Percentiles rank a stretch among this genome's conserved stretches.
Conservation (phyloP, 179 eudicot genomes). For the Carnegiea gigantea region DNA sequence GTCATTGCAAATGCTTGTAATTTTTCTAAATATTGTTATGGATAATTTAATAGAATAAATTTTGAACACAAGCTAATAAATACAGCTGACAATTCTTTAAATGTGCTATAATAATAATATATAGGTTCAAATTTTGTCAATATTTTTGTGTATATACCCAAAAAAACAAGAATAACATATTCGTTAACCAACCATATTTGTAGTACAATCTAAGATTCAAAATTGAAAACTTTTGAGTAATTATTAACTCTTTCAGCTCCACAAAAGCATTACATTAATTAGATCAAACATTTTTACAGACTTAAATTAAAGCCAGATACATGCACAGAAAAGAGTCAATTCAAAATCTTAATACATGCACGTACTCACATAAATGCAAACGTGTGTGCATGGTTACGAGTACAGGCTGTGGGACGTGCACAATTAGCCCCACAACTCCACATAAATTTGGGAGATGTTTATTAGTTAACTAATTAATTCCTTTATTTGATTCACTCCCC, state of each 20-base stretch:
- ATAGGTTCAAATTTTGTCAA: too few species aligned
- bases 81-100: too few species aligned
- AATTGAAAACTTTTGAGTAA: neutral
- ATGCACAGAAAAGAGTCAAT: conserved; percentile 15
- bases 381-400: conserved; percentile 28
- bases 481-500: neutral
- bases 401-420: conserved; percentile 20
- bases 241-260: too few species aligned
- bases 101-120: too few species aligned
- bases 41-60: too few species aligned
- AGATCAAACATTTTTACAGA: neutral
- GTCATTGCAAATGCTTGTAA: too few species aligned
- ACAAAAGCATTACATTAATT: neutral
- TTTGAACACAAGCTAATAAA: too few species aligned
- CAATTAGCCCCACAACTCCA: conserved; percentile 24
- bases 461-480: neutral
- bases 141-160: too few species aligned
- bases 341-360: conserved; percentile 26
- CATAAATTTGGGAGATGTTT: conserved; percentile 7
- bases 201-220: too few species aligned
- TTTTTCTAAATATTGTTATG: too few species aligned
- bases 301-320: neutral
- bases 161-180: too few species aligned
- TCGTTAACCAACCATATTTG: too few species aligned
- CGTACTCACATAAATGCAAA: conserved; percentile 23